Evolutionary conservation across 202 grass and related monocot genomes (phyloP), one percentile per base, ranked within the genome.

Genomic region (Carex arenaria): DNA sequence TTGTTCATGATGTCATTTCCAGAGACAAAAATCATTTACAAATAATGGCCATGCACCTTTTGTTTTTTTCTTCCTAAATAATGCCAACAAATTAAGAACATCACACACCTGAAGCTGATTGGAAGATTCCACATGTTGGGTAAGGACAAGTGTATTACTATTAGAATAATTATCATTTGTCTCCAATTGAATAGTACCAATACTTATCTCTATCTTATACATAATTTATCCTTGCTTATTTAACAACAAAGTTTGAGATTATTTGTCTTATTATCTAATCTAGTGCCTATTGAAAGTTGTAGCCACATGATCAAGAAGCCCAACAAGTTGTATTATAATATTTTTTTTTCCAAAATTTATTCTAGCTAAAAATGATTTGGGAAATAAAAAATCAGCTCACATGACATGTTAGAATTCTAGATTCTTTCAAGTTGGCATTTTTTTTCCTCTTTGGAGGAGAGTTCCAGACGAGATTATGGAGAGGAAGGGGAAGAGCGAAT

Each of bases 71-170:
- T 66, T 36, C 30, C 30, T 15, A 78, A 40, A 18, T 49, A 78
- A 82, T 74, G 34, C 26, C 43, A 78, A n/a, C 78, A 83, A 76
- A 82, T 40, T 5, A 40, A 40, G 45, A 28, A 54, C 82, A 76
- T 68, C 61, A 72, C 61, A 72, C 79, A 26, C 79, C 84, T 84
- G 54, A 80, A 73, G 38, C 64, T 66, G 28, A 66, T 66, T 73
- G 61, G 53, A 49, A 87, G 65, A 87, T 90, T 90, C 88, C 66
- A 80, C 77, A 90, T 20, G 23, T 66, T 28, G 75, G 36, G 49
- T 75, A 20, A 31, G 20, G 81, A 87, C 85, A 72, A 61, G 74
- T 90, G 85, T 14, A 18, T 4, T 77, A 26, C 4, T 61, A 18
- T 31, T 65, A 66, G 53, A 45, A 9, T 45, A 45, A 45, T 45